phyloP scores from a whole-genome alignment of 1,139 yeast species.

The Hanseniaspora uvarum region DNA sequence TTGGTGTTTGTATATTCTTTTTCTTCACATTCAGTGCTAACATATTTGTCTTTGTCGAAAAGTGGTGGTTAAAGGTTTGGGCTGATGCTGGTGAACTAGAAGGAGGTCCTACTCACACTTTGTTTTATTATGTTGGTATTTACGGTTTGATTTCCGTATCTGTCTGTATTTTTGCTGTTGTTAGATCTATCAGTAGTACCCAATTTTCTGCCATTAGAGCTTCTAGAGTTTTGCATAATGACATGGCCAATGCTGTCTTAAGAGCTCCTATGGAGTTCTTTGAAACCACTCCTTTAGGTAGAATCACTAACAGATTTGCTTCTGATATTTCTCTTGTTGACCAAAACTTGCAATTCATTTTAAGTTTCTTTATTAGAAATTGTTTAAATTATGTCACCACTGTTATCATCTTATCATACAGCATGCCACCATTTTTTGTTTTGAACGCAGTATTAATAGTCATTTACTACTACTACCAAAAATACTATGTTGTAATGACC shows the following conservation, averaged over 20 bases:
- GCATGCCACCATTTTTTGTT: slow-evolving; percentile 43
- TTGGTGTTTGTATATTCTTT: slow-evolving; percentile 42
- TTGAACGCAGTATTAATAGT: slow-evolving; percentile 37
- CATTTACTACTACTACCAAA: slow-evolving; percentile 45
- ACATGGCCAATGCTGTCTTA: slow-evolving; percentile 53
- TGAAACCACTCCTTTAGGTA: slow-evolving; percentile 73
- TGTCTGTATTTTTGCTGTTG: slow-evolving; percentile 39
- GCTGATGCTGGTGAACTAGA: slow-evolving; percentile 43
- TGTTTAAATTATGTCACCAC: slow-evolving; percentile 40
- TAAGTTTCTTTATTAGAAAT: slow-evolving; percentile 39
- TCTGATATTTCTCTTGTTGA: slow-evolving; percentile 61
- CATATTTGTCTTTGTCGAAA: slow-evolving; percentile 40
- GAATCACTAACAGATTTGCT: slow-evolving; percentile 60
- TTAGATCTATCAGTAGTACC: slow-evolving; percentile 49
- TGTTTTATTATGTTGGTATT: slow-evolving; percentile 45
- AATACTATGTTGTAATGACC: slow-evolving; percentile 43
- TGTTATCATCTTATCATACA: slow-evolving; percentile 40
- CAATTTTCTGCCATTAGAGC: slow-evolving; percentile 56
- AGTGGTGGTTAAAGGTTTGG: slow-evolving; percentile 54
- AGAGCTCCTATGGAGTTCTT: slow-evolving; percentile 69
- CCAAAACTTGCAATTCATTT: slow-evolving; percentile 39
- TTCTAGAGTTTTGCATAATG: slow-evolving; percentile 49
- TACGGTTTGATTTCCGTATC: slow-evolving; percentile 52
- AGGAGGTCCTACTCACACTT: slow-evolving; percentile 38
- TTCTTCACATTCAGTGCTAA: slow-evolving; percentile 37